These are phyloP conservation scores for Penicillium sp. DNA, from an alignment of 2,329 filamentous ascomycete species.

Conservation along the genomic window DNA sequence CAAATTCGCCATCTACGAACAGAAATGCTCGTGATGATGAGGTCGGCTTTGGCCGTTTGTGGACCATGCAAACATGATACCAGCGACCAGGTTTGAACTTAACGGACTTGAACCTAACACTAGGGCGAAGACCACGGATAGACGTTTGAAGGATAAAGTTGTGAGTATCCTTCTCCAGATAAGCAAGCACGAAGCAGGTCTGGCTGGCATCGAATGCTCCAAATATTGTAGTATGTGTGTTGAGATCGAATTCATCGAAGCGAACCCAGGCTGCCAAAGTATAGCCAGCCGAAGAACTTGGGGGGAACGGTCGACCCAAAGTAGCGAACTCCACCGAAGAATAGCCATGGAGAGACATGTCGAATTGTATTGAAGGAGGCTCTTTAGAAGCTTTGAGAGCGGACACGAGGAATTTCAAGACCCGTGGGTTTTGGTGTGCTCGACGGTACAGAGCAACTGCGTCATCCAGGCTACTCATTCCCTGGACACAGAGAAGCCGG, in stretches of 20 bases:
- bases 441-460: conserved; percentile 72
- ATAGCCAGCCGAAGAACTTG: conserved; percentile 76
- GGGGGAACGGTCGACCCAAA: conserved; percentile 83
- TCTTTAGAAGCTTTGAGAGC: conserved; percentile 73
- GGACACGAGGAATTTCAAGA: conserved; percentile 70
- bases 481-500: conserved; percentile 68
- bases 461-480: conserved; percentile 78
- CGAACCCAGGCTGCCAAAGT: conserved; percentile 88
- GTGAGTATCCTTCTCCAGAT: conserved; percentile 88
- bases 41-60: conserved; percentile 74
- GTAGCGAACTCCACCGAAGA: conserved; percentile 86
- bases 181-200: conserved; percentile 89
- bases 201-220: conserved; percentile 90
- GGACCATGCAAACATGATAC: conserved; percentile 92
- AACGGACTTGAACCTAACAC: conserved; percentile 86
- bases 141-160: conserved; percentile 97
- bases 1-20: conserved; percentile 90
- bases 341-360: conserved; percentile 83
- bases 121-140: conserved; percentile 79
- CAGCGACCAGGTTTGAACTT: conserved; percentile 74
- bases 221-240: conserved; percentile 90
- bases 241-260: conserved; percentile 80
- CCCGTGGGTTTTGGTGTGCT: conserved; percentile 52
- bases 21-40: conserved; percentile 78
- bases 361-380: conserved; percentile 89